Base-by-base conservation (phyloP, 2,329 filamentous ascomycete genomes). In the Ceratocystis huliohia region DNA sequence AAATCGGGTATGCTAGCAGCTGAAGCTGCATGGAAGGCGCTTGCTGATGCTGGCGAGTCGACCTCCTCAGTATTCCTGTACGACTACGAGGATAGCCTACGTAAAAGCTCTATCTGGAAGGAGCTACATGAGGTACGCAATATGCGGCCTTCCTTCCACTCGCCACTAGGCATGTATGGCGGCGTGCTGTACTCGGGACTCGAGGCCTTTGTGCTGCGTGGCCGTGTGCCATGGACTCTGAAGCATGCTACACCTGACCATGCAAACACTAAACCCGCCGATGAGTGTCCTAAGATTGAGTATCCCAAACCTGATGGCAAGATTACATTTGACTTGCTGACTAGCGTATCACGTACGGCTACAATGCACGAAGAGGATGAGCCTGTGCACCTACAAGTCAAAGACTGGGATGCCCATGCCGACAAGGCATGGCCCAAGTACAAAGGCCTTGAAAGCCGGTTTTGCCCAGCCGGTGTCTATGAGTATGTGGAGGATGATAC, bases 301-400 rank as follows among this genome's bases (percentile, higher is more conserved):
- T 99, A 99, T 73, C 89, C 90, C 65, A 99, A 97, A 79, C 94
- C 94, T 1, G 94, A 99, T 74, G 91, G 91, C 71, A 88, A 95
- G 78, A 87, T 99, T 74, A 90, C 86, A 70, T 99, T 99, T 74
- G 94, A 99, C 74, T 96, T 99, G 70, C 77, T 99, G 74, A 99
- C 94, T 1, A 95, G 89, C 72, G 94, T 99, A 15, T 95, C 88
- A 70, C 86, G 94, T 67, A 97, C 94, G 4, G 94, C 94, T 48
- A 99, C 94, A 41, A 97, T 97, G 78, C 94, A 99, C 77, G 94
- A 97, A 76, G 94, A 99, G 78, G 94, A 99, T 75, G 92, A 99
- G 78, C 94, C 94, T 0, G 91, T 96, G 63, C 94, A 99, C 76
- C 79, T 99, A 72, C 91, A 96, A 76, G 93, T 99, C 70, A 84